These are phyloP conservation scores for Aspergillus texensis DNA, from an alignment of 2,329 filamentous ascomycete genomes.

Conservation along the genomic window DNA sequence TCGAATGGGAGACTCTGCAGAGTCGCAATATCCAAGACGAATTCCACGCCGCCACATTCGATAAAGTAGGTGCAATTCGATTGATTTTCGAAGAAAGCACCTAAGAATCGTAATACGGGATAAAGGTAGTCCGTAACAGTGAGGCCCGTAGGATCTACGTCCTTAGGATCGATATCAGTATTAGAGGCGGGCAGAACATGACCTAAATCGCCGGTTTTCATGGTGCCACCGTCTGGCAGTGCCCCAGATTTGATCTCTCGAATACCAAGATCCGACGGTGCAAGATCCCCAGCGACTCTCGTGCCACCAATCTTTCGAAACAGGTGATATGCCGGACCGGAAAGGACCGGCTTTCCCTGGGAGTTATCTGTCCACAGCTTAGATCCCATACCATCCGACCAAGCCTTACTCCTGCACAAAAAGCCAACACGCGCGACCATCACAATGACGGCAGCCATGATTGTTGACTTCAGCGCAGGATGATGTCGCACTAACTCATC, in stretches of 20 bases:
- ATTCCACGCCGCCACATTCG: slow-evolving; percentile 76
- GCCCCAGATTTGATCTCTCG: slow-evolving; percentile 29
- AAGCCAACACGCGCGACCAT: slow-evolving; percentile 83
- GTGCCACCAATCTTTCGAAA: slow-evolving; percentile 38
- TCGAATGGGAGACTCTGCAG: slow-evolving; percentile 78
- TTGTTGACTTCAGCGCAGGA: slow-evolving; percentile 75
- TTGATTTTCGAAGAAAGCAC: slow-evolving; percentile 74
- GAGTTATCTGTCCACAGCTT: slow-evolving; percentile 70
- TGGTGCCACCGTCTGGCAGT: slow-evolving; percentile 42
- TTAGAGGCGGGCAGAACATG: slow-evolving; percentile 29
- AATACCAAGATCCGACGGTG: slow-evolving; percentile 28
- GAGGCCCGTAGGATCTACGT: slow-evolving; percentile 54
- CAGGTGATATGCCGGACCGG: slow-evolving; percentile 53
- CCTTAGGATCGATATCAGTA: slow-evolving; percentile 46
- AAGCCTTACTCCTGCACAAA: slow-evolving; percentile 71
- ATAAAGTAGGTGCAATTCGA: slow-evolving; percentile 74
- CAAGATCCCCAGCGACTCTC: slow-evolving; percentile 27
- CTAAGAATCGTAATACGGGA: slow-evolving; percentile 75
- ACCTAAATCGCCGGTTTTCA: slow-evolving; percentile 34
- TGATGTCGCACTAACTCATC: slow-evolving; percentile 96
- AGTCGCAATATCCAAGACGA: slow-evolving; percentile 80
- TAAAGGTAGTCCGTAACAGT: slow-evolving; percentile 71
- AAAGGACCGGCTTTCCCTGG: slow-evolving; percentile 61
- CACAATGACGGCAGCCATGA: slow-evolving; percentile 81
- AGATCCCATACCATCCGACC: slow-evolving; percentile 71